phyloP scores from a whole-genome alignment of 495 filamentous ascomycete genomes.

The Entonaema liquescens region DNA sequence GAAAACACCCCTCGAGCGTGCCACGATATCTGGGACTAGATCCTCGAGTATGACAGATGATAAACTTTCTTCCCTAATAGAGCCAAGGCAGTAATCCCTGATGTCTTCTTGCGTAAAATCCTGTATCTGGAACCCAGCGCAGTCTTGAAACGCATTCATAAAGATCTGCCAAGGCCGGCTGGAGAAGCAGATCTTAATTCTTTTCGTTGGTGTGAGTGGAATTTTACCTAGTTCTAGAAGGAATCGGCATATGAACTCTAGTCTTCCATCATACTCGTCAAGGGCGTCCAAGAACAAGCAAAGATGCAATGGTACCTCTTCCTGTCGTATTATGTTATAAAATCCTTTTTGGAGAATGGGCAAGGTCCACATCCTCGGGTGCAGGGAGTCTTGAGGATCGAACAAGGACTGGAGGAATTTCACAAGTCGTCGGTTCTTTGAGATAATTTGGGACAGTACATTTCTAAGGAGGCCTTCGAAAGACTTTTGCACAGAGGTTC shows the following conservation, averaged over 20 bases:
- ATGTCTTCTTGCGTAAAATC: constrained; percentile 35
- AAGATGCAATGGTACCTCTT: constrained; percentile 13
- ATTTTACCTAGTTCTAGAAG: constrained; percentile 17
- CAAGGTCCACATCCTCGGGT: neutral
- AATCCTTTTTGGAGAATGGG: constrained; percentile 7
- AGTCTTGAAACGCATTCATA: neutral
- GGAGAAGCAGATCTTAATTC: constrained; percentile 29
- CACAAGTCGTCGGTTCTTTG: neutral
- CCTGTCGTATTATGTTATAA: constrained; percentile 9
- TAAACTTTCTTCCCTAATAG: constrained; percentile 8
- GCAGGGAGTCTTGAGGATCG: neutral
- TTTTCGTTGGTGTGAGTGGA: neutral
- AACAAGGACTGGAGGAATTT: neutral
- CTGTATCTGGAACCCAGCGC: constrained; percentile 25
- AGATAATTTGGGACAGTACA: constrained; percentile 16
- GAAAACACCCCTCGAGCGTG: constrained; percentile 28
- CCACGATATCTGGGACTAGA: constrained; percentile 23
- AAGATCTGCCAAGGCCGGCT: constrained; percentile 35
- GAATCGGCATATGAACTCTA: constrained; percentile 23
- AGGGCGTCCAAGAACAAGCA: constrained; percentile 34
- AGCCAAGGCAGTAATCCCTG: constrained; percentile 32
- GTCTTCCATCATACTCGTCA: constrained; percentile 30
- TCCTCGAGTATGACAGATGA: constrained; percentile 7
- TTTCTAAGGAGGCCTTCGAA: constrained; percentile 36
- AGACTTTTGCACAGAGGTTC: constrained; percentile 27